A percentile compares a stretch with the other conserved stretches of the same genome.
Evolutionary conservation across 1,284 basidiomycete species (phyloP).

Genomic region (Pyrrhoderma noxium): DNA sequence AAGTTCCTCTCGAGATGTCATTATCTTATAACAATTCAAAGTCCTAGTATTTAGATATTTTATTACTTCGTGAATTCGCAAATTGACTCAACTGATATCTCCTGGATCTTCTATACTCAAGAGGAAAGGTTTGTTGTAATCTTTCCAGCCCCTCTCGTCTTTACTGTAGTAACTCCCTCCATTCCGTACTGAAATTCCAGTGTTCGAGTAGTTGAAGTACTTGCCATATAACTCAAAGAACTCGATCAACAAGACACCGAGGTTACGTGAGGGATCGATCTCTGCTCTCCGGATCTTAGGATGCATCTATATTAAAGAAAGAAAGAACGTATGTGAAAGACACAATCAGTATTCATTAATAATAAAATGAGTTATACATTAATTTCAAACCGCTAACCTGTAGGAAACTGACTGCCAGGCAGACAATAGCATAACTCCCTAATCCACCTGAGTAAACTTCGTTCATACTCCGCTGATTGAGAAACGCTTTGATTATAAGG

Average conservation of each 20-base stretch:
- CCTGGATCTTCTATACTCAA: slow-evolving; percentile 95
- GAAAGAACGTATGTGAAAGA: slow-evolving; percentile 18
- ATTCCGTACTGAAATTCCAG: slow-evolving; percentile 83
- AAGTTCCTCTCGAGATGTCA: slow-evolving; percentile 89
- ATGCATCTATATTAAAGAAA: slow-evolving; percentile 51
- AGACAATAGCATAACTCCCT: slow-evolving; percentile 92
- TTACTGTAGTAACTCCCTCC: slow-evolving; percentile 86
- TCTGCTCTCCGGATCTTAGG: slow-evolving; percentile 87
- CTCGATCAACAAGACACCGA: slow-evolving; percentile 90
- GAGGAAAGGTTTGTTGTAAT: slow-evolving; percentile 51
- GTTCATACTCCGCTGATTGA: slow-evolving; percentile 89
- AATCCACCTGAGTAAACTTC: slow-evolving; percentile 95
- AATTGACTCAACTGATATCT: slow-evolving; percentile 56
- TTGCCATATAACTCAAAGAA: slow-evolving; percentile 95
- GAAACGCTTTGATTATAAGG: slow-evolving; percentile 84
- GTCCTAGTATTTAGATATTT: background rate
- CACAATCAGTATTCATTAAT: background rate
- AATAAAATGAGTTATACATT: background rate
- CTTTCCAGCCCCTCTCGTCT: slow-evolving; percentile 70
- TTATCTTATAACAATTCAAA: slow-evolving; percentile 55
- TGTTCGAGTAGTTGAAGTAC: slow-evolving; percentile 86
- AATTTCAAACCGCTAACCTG: slow-evolving; percentile 41
- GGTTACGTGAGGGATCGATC: slow-evolving; percentile 80
- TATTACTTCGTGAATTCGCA: background rate
- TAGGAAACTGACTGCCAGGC: slow-evolving; percentile 86